phyloP scores from a whole-genome alignment of 176 grass and related monocot species.

The Areca catechu region DNA sequence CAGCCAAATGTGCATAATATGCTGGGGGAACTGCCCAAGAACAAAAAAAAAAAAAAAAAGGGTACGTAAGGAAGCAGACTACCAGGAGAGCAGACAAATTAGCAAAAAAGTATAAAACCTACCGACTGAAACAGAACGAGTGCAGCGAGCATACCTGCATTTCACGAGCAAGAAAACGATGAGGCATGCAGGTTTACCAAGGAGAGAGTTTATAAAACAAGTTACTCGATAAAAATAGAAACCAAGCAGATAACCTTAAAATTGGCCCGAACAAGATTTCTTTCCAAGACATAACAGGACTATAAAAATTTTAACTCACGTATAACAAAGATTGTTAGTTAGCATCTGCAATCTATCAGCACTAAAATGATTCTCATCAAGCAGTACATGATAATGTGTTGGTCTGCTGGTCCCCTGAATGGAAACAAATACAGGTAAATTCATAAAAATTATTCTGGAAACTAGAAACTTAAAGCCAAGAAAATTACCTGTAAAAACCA shows the following conservation, averaged over 20 bases:
- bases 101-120: slow-evolving; percentile 6
- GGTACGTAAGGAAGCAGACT: not conserved
- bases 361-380: slow-evolving; percentile 61
- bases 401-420: slow-evolving; percentile 71
- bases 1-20: slow-evolving; percentile 74
- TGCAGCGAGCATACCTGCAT: slow-evolving; percentile 83
- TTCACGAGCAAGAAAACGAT: slow-evolving; percentile 1
- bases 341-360: slow-evolving; percentile 57
- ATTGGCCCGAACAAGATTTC: too few species aligned
- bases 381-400: slow-evolving; percentile 68
- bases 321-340: slow-evolving; percentile 91
- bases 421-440: not conserved
- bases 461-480: too few species aligned
- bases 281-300: too few species aligned
- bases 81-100: not conserved
- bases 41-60: too few species aligned
- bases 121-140: slow-evolving; percentile 78
- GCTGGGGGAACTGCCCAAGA: slow-evolving; percentile 60
- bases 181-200: not conserved
- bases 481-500: too few species aligned
- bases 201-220: too few species aligned
- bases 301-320: slow-evolving; percentile 29
- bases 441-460: too few species aligned
- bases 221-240: too few species aligned
- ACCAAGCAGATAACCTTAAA: too few species aligned